Evolutionary conservation across 345 rosid species (phyloP).

Genomic region (Corchorus olitorius): DNA sequence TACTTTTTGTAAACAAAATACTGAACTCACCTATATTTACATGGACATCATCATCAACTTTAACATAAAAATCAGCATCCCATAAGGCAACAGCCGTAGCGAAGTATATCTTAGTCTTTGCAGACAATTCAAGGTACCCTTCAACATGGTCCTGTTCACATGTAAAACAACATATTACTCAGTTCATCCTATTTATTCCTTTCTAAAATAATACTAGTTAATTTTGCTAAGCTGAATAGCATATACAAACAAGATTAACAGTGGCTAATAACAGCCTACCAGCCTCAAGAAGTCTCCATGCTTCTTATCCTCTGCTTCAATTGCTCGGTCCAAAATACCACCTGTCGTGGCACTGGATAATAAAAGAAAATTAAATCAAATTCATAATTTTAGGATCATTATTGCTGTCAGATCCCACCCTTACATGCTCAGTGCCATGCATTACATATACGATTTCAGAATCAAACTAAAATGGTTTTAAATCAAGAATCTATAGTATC

Average conservation of each 20-base stretch:
- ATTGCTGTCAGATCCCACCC: background rate
- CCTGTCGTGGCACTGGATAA: conserved; percentile 78
- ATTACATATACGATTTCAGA: background rate
- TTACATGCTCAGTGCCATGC: background rate
- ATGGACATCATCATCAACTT: conserved; percentile 99
- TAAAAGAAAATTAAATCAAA: background rate
- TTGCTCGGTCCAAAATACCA: conserved; percentile 89
- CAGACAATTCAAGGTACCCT: conserved; percentile 96
- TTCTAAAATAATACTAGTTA: background rate
- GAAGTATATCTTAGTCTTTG: conserved; percentile 92
- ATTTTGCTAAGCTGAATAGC: background rate
- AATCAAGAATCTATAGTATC: conserved; percentile 9
- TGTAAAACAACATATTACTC: conserved; percentile 5
- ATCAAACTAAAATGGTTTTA: background rate
- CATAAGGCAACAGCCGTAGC: conserved; percentile 83
- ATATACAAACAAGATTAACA: background rate
- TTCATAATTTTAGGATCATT: background rate
- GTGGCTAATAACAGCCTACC: conserved; percentile 39
- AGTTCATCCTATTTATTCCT: background rate
- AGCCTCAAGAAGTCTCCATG: conserved; percentile 93
- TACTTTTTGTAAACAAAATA: background rate
- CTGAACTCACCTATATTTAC: conserved; percentile 75
- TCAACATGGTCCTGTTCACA: conserved; percentile 86
- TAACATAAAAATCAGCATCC: conserved; percentile 98
- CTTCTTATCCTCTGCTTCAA: conserved; percentile 88